Evolutionary conservation across 495 filamentous ascomycete species (phyloP).

Genomic region (Penicillium chermesinum): DNA sequence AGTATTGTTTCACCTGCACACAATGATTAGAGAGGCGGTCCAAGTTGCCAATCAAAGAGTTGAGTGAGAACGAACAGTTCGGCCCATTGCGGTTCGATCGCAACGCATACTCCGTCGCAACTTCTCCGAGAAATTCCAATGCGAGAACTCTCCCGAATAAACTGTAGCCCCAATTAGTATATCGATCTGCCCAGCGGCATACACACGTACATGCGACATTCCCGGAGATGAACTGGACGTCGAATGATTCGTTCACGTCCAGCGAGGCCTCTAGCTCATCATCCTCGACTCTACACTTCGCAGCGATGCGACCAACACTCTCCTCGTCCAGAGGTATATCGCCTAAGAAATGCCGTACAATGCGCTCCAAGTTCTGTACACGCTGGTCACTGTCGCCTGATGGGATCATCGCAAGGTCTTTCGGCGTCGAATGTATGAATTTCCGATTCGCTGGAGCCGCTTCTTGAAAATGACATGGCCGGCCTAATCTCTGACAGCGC

Average conservation of each 20-base stretch:
- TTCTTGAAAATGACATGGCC: constrained; percentile 38
- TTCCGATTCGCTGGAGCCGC: constrained; percentile 20
- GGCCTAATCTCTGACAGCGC: constrained; percentile 38
- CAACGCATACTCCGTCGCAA: constrained; percentile 37
- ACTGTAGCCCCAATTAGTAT: constrained; percentile 18
- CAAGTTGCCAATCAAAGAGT: too few species aligned
- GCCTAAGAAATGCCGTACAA: constrained; percentile 17
- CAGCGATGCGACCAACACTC: constrained; percentile 9
- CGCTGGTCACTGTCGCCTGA: not conserved
- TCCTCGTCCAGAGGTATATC: constrained; percentile 15
- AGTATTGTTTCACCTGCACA: constrained; percentile 39
- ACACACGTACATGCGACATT: constrained; percentile 36
- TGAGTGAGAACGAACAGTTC: constrained; percentile 19
- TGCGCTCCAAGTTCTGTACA: constrained; percentile 10
- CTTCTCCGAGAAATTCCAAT: constrained; percentile 44
- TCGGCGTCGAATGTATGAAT: constrained; percentile 16
- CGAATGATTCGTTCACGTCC: constrained; percentile 24
- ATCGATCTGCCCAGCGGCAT: not conserved
- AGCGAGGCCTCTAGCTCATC: constrained; percentile 2
- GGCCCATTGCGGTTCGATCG: constrained; percentile 24
- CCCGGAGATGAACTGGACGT: constrained; percentile 37
- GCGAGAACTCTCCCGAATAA: constrained; percentile 47
- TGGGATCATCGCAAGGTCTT: constrained; percentile 9
- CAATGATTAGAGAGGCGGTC: not conserved
- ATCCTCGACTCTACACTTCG: constrained; percentile 4